Percentiles rank a stretch among this genome's conserved stretches.
phyloP scores from a whole-genome alignment of 306 rosid genomes.

The Quercus dentata region DNA sequence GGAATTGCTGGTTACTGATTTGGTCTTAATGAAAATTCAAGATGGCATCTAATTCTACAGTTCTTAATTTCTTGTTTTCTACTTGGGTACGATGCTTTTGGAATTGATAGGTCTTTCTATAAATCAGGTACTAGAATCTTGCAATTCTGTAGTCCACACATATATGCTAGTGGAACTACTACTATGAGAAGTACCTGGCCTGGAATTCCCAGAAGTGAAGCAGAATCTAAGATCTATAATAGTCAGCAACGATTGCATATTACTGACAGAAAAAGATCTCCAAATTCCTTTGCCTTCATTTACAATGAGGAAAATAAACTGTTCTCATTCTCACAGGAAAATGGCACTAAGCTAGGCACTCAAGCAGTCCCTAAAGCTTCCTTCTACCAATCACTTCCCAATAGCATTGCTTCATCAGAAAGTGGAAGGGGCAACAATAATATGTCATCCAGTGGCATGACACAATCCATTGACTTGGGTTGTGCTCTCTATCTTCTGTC shows the following conservation, averaged over 20 bases:
- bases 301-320: constrained; percentile 23
- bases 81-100: background rate
- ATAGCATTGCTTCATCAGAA: constrained; percentile 11
- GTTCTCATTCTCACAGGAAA: constrained; percentile 24
- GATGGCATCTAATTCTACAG: background rate
- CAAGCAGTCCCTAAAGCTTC: constrained; percentile 21
- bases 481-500: constrained; percentile 76
- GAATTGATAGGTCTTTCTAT: background rate
- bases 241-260: constrained; percentile 1
- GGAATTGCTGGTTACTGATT: background rate
- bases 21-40: background rate
- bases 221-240: constrained; percentile 20
- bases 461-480: constrained; percentile 36
- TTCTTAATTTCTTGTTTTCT: background rate
- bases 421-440: constrained; percentile 17
- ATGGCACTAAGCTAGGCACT: constrained; percentile 11
- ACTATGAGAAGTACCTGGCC: constrained; percentile 28
- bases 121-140: constrained; percentile 47
- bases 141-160: constrained; percentile 46
- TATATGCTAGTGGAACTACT: constrained; percentile 19
- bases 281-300: constrained; percentile 18
- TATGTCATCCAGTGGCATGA: constrained; percentile 14
- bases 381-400: constrained; percentile 21
- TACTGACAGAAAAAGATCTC: constrained; percentile 8
- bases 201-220: constrained; percentile 10